Evolutionary conservation across 768 basidiomycete genomes (phyloP).

Genomic region (Coprinopsis marcescibilis): DNA sequence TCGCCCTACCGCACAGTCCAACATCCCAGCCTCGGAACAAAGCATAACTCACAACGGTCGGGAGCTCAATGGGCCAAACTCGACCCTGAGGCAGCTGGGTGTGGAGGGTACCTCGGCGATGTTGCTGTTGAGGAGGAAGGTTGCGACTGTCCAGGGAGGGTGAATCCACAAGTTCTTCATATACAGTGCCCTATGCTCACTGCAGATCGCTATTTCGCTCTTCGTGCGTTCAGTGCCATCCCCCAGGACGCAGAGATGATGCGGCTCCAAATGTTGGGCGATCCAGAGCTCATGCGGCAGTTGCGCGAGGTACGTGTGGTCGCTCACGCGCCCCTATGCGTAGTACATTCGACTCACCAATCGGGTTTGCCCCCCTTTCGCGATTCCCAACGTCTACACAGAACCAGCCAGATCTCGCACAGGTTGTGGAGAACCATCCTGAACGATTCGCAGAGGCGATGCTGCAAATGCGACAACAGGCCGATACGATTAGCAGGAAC

Average conservation of each 20-base stretch:
- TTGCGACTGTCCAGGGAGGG: conserved; percentile 37
- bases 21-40: conserved; percentile 68
- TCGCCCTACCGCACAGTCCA: no score
- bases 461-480: conserved; percentile 52
- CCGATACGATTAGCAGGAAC: conserved; percentile 47
- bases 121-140: conserved; percentile 63
- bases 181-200: background rate
- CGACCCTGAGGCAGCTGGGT: conserved; percentile 63
- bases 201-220: background rate
- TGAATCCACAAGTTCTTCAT: conserved; percentile 16
- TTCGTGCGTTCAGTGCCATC: conserved; percentile 39
- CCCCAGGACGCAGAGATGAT: conserved; percentile 87
- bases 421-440: conserved; percentile 64
- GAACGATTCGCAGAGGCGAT: conserved; percentile 71
- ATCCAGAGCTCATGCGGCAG: conserved; percentile 74
- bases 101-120: conserved; percentile 55
- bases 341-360: background rate
- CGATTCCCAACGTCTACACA: conserved; percentile 24
- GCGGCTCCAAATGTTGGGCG: conserved; percentile 80
- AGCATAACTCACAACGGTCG: conserved; percentile 61
- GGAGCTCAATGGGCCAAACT: conserved; percentile 59
- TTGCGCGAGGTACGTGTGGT: conserved; percentile 52
- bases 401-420: conserved; percentile 78
- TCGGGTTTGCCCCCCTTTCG: background rate
- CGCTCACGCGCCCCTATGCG: background rate